Evolutionary conservation across 495 filamentous ascomycete species (phyloP), one percentile per base, ranked within the genome.

Genomic region (Trichoderma orchidacearum): DNA sequence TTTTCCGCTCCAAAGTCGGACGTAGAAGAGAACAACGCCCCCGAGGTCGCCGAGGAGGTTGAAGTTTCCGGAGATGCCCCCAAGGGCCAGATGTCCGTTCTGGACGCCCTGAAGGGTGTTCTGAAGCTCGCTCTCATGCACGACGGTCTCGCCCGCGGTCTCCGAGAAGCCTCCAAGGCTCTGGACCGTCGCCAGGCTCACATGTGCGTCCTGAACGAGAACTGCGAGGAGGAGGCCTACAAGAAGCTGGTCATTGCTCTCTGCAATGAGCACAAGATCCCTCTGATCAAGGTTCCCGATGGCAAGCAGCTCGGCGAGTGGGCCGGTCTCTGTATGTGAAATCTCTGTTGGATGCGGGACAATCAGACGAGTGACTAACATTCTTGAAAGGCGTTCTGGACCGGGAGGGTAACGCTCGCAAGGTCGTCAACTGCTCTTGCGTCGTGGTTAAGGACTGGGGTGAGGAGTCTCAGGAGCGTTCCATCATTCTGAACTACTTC

Each of bases 401-500:
- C 78, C 90, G 93, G 70, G 93, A 98, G 79, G 93, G 93, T 69
- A 98, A 97, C 75, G 89, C 93, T 60, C 86, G 93, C 74, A 98
- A 98, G 83, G 94, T 98, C 62, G 93, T 98, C 75, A 98, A 98
- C 84, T 98, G 93, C 87, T 96, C 92, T 67, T 96, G 93, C 80
- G 93, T 96, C 66, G 93, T 97, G 55, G 93, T 98, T 61, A 87
- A 89, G 79, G 90, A 98, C 72, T 98, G 93, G 93, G 93, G 93
- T 81, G 92, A 96, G 82, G 93, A 96, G 80, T 92, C 87, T 64
- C 90, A 94, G 75, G 93, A 97, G 82, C 89, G 93, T 66, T 86
- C 87, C 66, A 87, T 97, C 74, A 86, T 97, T 72, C 89, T 97
- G 67, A 93, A 96, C 83, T 97, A 97, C 87, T 96, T 97, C 89